Base-by-base conservation (phyloP, 1,284 basidiomycete genomes). In the Pseudozyma sp. region DNA sequence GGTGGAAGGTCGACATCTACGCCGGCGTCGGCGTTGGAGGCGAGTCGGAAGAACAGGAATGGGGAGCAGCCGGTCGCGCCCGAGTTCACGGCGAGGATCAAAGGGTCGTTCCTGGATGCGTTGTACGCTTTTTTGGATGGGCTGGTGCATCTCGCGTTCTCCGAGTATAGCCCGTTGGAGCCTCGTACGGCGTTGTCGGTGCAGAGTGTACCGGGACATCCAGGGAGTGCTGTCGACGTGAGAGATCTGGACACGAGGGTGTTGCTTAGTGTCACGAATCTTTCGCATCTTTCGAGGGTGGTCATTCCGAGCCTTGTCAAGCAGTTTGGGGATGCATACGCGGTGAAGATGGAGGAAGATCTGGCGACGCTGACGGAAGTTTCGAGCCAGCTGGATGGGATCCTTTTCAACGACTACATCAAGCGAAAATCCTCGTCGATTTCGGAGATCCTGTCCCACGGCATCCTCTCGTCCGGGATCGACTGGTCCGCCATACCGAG, bases 401-500 rank as follows among this genome's bases (percentile, higher is more conserved):
- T 90, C 35, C 87, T 98, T 24, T 97, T 98, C 81, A 90, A 92
- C 61, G 91, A 92, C 60, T 97, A 93, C 81, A 87, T 93, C 70
- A 91, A 92, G 77, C 90, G 92, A 33, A 93, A 94, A 82, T 88
- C 90, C 7, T 87, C 87, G 2, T 85, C 86, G 8, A 88, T 95
- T n/a, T 90, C 87, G 42, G 85, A 87, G 19, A 90, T 93, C 49
- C 87, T 98, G 44, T 89, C 90, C 33, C 86, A 87, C 49, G 97
- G 97, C 4, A 91, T 99, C 45, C 86, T 97, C 24, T 88, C 91
- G 55, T 87, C 87, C 39, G 87, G 89, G 17, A 92, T 97, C 87
- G 92, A 97, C 82, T 99, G 97, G 96, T 92, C 90, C 70, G 90
- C 92, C 71, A 92, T 93, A 0, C 90, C 91, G 1, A 92, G 94